Evolutionary conservation across 116 monocot genomes (phyloP).

Genomic region (Dioscorea cayenensis): DNA sequence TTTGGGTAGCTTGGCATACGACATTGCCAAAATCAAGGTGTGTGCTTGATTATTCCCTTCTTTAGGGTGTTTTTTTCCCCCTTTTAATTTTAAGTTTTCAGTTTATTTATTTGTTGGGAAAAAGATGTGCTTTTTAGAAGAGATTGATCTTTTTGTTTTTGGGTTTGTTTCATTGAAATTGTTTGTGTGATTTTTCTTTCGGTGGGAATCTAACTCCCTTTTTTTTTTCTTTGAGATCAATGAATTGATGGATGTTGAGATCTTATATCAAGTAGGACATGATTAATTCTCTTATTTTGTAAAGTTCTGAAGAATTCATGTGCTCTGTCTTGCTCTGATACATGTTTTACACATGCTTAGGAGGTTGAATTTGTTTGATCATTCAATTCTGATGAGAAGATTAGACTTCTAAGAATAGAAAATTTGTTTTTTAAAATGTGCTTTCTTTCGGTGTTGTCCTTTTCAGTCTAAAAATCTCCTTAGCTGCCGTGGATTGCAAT

Average conservation of each 20-base stretch:
- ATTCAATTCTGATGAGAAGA: background rate
- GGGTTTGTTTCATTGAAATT: background rate
- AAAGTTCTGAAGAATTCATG: background rate
- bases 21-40: conserved; percentile 67
- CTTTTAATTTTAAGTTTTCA: background rate
- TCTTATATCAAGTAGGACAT: background rate
- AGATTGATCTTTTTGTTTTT: background rate
- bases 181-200: background rate
- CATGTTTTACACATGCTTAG: background rate
- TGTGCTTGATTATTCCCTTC: background rate
- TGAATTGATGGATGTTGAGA: no score
- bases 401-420: background rate
- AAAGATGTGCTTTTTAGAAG: background rate
- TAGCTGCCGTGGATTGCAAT: conserved; percentile 39
- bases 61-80: background rate
- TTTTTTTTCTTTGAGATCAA: background rate
- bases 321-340: background rate
- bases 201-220: background rate
- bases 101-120: background rate
- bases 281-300: background rate
- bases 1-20: conserved; percentile 64
- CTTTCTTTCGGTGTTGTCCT: background rate
- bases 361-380: background rate
- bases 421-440: background rate
- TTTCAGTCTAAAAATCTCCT: conserved; percentile 57